Evolutionary conservation across 768 basidiomycete genomes (phyloP), one percentile per base, ranked within the genome.

Genomic region (Austroboletus eburneus): DNA sequence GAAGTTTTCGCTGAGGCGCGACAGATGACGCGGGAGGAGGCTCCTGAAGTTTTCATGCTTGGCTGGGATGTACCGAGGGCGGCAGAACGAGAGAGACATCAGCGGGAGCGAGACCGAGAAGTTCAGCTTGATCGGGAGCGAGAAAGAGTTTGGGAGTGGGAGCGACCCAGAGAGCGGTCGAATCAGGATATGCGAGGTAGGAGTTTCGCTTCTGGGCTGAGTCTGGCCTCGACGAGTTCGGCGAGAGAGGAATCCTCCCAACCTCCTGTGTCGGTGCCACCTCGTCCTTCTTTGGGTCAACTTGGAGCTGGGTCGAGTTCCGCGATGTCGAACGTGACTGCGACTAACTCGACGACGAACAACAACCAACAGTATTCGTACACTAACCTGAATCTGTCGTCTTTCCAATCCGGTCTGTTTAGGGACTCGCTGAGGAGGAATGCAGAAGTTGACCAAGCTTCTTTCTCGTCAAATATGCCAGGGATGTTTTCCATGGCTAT

Each of bases 351-450:
- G 12, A 39, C 49, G 23, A 40, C 41, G n/a, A 57, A 54, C 36
- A 51, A 32, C 29, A 40, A 20, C n/a, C 51, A 51, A 24, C 52
- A 48, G 6, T 63, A 65, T 38, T 61, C 66, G 6, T 65, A 66
- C 39, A 55, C 50, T 42, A 66, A 57, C 38, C 22, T 65, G n/a
- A 61, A 65, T n/a, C 41, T 65, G 5, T 54, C 63, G 16, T 49
- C 64, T 32, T 65, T 65, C 43, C 64, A 64, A 27, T 61, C 64
- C 21, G 64, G 64, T 3, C 29, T 68, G 18, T 65, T 68, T 41
- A 58, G 64, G 23, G 64, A 65, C 48, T 68, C 64, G 22, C 25
- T 65, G 16, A 58, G 57, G 52, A 63, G 61, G 42, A 58, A 54
- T 33, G 56, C 37, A 17, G 62, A 61, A 18, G 58, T 55, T 2